A percentile compares a stretch with the other conserved stretches of the same genome.
Evolutionary conservation across 805 yeast genomes (phyloP).

Genomic region (Suhomyces sp.): DNA sequence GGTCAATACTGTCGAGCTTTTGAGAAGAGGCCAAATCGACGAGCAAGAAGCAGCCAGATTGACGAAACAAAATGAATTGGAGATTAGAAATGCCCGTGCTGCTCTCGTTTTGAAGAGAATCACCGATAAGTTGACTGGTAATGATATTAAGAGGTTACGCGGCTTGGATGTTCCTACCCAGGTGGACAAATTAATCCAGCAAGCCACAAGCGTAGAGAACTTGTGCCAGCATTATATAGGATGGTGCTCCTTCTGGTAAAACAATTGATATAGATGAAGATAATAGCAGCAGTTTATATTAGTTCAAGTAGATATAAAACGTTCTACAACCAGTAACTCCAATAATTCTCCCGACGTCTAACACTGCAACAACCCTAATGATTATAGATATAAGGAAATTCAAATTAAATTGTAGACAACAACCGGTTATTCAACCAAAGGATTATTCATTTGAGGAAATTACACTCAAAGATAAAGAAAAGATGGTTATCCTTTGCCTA

Average conservation of each 20-base stretch:
- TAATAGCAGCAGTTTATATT: no score
- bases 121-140: conserved; percentile 89
- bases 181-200: conserved; percentile 90
- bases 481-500: no score
- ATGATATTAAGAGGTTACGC: conserved; percentile 73
- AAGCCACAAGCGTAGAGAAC: conserved; percentile 95
- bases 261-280: no score
- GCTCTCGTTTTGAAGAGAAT: conserved; percentile 85
- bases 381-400: no score
- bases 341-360: no score
- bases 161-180: conserved; percentile 83
- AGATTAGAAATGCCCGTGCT: conserved; percentile 84
- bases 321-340: no score
- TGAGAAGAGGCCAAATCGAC: conserved; percentile 70
- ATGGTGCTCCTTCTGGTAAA: conserved; percentile 97
- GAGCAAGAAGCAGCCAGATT: conserved; percentile 72
- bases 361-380: no score
- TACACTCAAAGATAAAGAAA: no score
- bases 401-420: no score
- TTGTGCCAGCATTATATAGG: conserved; percentile 96
- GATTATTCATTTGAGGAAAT: no score
- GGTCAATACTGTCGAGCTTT: conserved; percentile 64
- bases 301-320: no score
- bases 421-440: no score
- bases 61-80: conserved; percentile 67